Base-by-base conservation (phyloP, 306 rosid species). In the Vigna radiata region DNA sequence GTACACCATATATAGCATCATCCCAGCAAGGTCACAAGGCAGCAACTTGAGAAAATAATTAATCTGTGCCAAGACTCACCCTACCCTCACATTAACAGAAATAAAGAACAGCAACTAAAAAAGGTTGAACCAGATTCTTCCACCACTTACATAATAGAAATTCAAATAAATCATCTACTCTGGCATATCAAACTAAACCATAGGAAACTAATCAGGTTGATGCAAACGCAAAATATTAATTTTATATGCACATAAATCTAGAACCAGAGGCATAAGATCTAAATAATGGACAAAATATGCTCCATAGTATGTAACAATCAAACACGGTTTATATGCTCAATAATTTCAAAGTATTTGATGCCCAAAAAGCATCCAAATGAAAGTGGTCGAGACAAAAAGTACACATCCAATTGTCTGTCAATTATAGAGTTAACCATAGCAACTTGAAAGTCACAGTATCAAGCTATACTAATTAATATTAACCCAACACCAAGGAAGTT, bases 131-230 rank as follows among this genome's bases (percentile, higher is more conserved):
- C 50, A 75, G 74, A 65, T 18, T 61, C 50, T 68, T 56, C 69
- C 72, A 63, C 36, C 68, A 63, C 70, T 49, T 70, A 39, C 49
- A 55, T 54, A 50, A 70, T 58, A 10, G 72, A 56, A 77, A 76
- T 18, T 63, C 29, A 27, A 59, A 63, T 39, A 47, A 65, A 41
- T 76, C 62, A 80, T 76, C 78, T 5, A 77, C 56, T 18, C 47
- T 69, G 21, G 70, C 15, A 72, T 50, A 76, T 62, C 81, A 43
- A 65, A 43, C 39, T 14, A 75, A 82, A 69, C 59, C 70, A 52
- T 44, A 16, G 44, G 60, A 53, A 85, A 60, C 5, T 64, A 72
- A 80, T 77, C 86, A 72, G 58, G 74, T 66, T 16, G 73, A 44
- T 15, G 64, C 52, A 64, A 58, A 82, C 44, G 15, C n/a, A 78